Base-by-base conservation (phyloP, 2,329 filamentous ascomycete genomes). In the Penicillium janthinellum region DNA sequence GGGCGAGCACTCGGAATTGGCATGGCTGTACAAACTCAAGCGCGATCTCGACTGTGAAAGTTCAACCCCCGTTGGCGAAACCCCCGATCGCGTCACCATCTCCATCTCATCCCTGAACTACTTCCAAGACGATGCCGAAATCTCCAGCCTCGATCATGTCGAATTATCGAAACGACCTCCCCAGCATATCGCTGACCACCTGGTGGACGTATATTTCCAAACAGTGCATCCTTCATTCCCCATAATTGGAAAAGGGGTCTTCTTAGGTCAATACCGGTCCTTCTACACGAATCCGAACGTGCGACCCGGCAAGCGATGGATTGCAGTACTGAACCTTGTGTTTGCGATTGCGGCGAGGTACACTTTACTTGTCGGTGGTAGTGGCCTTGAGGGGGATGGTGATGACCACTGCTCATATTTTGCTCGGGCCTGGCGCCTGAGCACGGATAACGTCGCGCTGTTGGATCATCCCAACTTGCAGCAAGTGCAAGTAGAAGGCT, bases 1-100 rank as follows among this genome's bases (percentile, higher is more conserved):
- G 57, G 79, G 79, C 11, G 79, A 78, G 58, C 77, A 78, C 55
- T 79, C 78, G 5, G 78, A 79, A 54, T 71, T 78, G 42, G 74
- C 73, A 22, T 81, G 79, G 79, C 63, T 80, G 28, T 75, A 79
- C 62, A 71, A 75, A 54, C 65, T 80, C 55, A 75, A 73, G 49
- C 71, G 75, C 53, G 64, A 73, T 34, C 74, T 77, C 52, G 72
- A 75, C 52, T 67, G 66, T 37, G 70, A 67, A 12, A 65, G 49
- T 45, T 63, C 61, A 2, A 62, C 60, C 39, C 53, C 62, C 38
- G 51, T 54, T 25, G 64, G 59, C 54, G 69, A 67, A 39, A 62
- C 15, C 28, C 48, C 58, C 52, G 66, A 69, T 56, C 67, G 55
- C 34, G 67, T 25, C 8, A 11, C 25, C 25, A 25, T 65, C 47